Conservation (phyloP, 306 rosid species). For the Malus domestica region ASM211411v1 NC_041798.1:40552001-40552500, state of each 20-base stretch:
- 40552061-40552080: background rate
- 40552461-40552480: slow-evolving; percentile 81
- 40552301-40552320: background rate
- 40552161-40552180: background rate
- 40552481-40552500: slow-evolving; percentile 94
- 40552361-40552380: background rate
- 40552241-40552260: background rate
- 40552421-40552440: background rate
- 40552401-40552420: background rate
- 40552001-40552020: background rate
- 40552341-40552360: background rate
- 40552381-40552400: background rate
- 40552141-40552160: background rate
- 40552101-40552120: background rate
- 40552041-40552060: background rate
- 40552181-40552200: background rate
- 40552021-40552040: background rate
- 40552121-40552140: background rate
- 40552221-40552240: no score
- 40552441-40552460: slow-evolving; percentile 35
- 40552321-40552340: background rate
- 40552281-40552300: background rate
- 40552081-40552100: background rate
- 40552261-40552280: background rate
- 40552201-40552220: no score